Evolutionary conservation across 1,139 yeast species (phyloP), one percentile per base, ranked within the genome.

Genomic region (Suhomyces maxii): DNA sequence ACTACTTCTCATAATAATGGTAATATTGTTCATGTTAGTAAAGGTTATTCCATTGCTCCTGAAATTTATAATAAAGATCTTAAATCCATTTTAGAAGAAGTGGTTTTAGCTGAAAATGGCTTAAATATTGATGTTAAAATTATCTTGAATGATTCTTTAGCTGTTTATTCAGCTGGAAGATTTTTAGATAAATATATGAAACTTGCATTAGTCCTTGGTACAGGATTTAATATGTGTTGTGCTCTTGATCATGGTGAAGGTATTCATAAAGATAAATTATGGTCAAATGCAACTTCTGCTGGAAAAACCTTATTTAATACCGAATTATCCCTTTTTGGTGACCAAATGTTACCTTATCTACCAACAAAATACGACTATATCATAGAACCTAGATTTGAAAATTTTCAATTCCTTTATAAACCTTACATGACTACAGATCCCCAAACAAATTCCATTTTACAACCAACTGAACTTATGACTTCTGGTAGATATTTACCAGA

Each of bases 401-500:
- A 53, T 36, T 50, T 51, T 14, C 62, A 57, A 44, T 53, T 59
- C 46, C 54, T 52, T 35, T 73, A 67, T 54, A 56, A 64, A 47
- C 63, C 75, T 18, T 73, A 63, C 57, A 65, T 71, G 72, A 50
- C 56, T 7, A 51, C 59, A 7, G 77, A 71, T 47, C 68, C 68
- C 4, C 36, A 37, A 4, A 55, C 61, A n/a, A 50, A 61, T 14
- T 59, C 62, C 8, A 64, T 78, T 35, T 76, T 77, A 56, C 85
- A 81, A 57, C 86, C 86, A 1, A 62, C 73, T 39, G 86, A 81
- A 57, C 64, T 77, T 48, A 65, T 79, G 68, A 72, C 82, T 34
- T 69, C 81, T 41, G 86, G 85, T 1, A 65, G 85, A 53, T 81
- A 81, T 59, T 65, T 81, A 44, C 80, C 82, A 9, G 86, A 81